Conservation (phyloP, 2,329 filamentous ascomycete genomes). For the Thelonectria discophora region DNA sequence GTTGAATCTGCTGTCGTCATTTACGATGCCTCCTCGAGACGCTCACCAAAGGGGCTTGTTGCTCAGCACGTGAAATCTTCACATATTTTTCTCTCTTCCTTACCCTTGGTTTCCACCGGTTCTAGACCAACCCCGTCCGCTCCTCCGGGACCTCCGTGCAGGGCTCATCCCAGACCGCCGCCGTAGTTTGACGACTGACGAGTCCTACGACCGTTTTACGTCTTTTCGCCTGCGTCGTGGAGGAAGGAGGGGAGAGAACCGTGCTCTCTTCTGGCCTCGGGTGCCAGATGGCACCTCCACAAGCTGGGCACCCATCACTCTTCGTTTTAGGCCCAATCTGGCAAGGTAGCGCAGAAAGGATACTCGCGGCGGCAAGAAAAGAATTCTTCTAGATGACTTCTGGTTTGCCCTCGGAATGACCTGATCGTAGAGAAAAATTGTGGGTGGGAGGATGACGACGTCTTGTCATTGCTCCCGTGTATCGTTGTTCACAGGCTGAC, state of each 20-base stretch:
- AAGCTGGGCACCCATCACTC: neutral
- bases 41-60: neutral
- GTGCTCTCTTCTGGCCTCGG: neutral
- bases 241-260: too few species aligned
- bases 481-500: neutral
- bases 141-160: conserved; percentile 15
- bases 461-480: too few species aligned
- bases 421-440: too few species aligned
- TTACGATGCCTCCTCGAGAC: too few species aligned
- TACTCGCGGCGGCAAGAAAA: too few species aligned
- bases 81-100: neutral
- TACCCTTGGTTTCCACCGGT: neutral
- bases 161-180: conserved; percentile 14
- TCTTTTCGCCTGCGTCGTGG: neutral
- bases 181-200: conserved; percentile 8
- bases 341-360: neutral
- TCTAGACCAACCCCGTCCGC: neutral
- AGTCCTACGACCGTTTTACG: neutral
- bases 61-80: conserved; percentile 3
- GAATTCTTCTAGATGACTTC: too few species aligned
- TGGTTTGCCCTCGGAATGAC: too few species aligned
- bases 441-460: too few species aligned
- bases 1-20: too few species aligned
- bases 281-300: neutral
- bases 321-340: too few species aligned